Base-by-base conservation (phyloP, 257 asterid species). In the Solanum piurae region DNA sequence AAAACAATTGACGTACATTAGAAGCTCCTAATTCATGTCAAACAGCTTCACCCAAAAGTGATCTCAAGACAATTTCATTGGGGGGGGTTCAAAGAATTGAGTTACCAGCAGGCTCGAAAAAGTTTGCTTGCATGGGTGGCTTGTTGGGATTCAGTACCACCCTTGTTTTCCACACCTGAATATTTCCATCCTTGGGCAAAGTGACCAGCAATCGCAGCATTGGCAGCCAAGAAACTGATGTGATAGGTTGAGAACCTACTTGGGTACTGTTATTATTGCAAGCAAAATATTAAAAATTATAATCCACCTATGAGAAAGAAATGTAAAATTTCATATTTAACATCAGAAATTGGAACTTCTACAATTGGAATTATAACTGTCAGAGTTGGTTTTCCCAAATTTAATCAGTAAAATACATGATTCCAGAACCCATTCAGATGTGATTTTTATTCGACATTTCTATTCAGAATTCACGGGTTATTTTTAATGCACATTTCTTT, bases 111-210 rank as follows among this genome's bases (percentile, higher is more conserved):
- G 98, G 92, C 94, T 97, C 99, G 75, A 97, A 97, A 91, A 97
- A 97, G 88, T 97, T 97, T 86, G 98, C 97, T 94, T 95, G 98
- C 93, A 90, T 94, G 37, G 98, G 98, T 89, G 99, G 97, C 87
- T 93, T 93, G 93, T 96, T 95, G 66, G 98, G 98, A 89, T 97
- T 97, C 89, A 93, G 91, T 36, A 79, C 86, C 71, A 92, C 98
- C 89, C 99, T 97, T 88, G 99, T 97, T 93, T 93, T 95, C 99
- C 99, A 97, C 83, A 96, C 98, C 92, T 96, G 99, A 90, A 96
- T 89, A 90, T 93, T 92, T 90, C 99, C 99, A 92, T 97, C 99
- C 91, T 94, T 97, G 86, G 99, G 94, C 92, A 97, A 91, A 34
- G 99, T 97, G 86, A 97, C 95, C 69, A 97, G 96, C 91, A 96